A percentile compares a stretch with the other conserved stretches of the same genome.
These are phyloP conservation scores for Metarhizium brunneum DNA, from an alignment of 2,329 filamentous ascomycete species.

Conservation along the genomic window DNA sequence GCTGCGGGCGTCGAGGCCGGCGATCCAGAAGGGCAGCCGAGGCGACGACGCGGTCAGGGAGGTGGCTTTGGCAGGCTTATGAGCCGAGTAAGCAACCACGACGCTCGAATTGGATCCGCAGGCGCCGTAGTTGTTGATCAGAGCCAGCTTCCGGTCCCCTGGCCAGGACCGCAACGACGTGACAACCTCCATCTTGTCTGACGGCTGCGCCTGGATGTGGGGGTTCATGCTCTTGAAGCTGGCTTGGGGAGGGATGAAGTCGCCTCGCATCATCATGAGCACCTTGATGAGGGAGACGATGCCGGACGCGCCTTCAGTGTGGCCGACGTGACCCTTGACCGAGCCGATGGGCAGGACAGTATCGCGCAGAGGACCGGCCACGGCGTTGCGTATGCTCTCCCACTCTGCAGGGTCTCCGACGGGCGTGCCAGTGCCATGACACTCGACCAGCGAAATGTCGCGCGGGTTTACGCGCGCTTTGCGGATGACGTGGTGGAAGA, in stretches of 20 bases:
- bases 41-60: too few species aligned
- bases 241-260: constrained; percentile 22
- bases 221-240: constrained; percentile 20
- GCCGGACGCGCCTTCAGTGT: constrained; percentile 24
- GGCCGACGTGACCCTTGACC: constrained; percentile 18
- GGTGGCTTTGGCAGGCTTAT: too few species aligned
- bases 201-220: constrained; percentile 8
- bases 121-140: not conserved
- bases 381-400: constrained; percentile 8
- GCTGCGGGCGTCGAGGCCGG: too few species aligned
- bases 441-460: too few species aligned
- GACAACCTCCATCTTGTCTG: not conserved
- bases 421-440: constrained; percentile 37
- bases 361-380: constrained; percentile 7
- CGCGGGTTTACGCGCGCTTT: too few species aligned
- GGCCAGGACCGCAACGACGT: not conserved
- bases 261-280: constrained; percentile 29
- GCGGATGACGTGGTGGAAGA: too few species aligned
- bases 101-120: too few species aligned
- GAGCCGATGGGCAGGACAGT: constrained; percentile 11
- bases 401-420: constrained; percentile 42
- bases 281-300: constrained; percentile 39
- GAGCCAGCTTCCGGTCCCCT: not conserved
- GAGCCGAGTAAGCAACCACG: too few species aligned
- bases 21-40: too few species aligned